Conservation (phyloP, 495 filamentous ascomycete genomes). For the Xylaria intraflava region DNA sequence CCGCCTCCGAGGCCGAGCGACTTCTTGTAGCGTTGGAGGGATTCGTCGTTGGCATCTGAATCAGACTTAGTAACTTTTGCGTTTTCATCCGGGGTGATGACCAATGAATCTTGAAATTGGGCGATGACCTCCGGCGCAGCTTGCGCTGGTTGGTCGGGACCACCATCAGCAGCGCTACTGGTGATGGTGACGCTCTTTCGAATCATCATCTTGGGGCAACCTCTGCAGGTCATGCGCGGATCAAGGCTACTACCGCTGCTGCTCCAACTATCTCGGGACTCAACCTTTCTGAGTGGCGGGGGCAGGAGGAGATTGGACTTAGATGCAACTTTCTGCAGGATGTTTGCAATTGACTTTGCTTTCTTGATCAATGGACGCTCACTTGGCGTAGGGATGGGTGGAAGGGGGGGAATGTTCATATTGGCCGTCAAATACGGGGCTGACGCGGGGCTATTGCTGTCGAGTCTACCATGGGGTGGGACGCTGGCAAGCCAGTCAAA, state of each 20-base stretch:
- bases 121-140: neutral
- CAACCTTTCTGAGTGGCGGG: neutral
- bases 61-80: conserved; percentile 7
- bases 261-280: neutral
- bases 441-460: neutral
- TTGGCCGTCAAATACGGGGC: neutral
- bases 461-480: neutral
- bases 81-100: conserved; percentile 7
- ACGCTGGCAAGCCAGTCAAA: neutral
- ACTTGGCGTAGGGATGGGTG: neutral
- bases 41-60: conserved; percentile 71
- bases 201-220: conserved; percentile 14
- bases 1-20: conserved; percentile 75
- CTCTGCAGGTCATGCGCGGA: conserved; percentile 20
- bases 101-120: conserved; percentile 2
- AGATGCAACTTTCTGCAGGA: neutral
- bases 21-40: conserved; percentile 92
- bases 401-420: neutral
- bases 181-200: neutral
- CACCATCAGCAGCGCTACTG: neutral
- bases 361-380: neutral
- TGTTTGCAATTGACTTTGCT: conserved; percentile 5
- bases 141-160: neutral
- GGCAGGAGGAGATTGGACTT: neutral
- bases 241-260: conserved; percentile 11